Base-by-base conservation (phyloP, 306 rosid species). In the Cajanus cajan region DNA sequence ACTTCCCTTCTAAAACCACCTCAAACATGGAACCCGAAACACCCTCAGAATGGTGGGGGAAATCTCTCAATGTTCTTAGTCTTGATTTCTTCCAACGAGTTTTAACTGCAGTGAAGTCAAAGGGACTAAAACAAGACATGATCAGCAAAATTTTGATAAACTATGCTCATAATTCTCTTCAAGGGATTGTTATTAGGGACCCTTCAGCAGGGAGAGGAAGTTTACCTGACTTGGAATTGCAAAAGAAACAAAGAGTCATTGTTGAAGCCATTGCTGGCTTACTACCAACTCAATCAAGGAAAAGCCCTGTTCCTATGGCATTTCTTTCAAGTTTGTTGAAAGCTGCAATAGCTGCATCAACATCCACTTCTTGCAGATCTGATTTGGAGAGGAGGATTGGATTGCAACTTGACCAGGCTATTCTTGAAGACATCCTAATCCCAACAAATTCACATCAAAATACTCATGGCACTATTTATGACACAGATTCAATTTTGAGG, bases 21-120 rank as follows among this genome's bases (percentile, higher is more conserved):
- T 71, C 85, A 58, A 82, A 45, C 79, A 64, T 88, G 40, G 97
- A 94, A 68, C 88, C 96, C 1, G 99, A 93, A 74, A 92, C 97
- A 1, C 99, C 96, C 6, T 82, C 89, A n/a, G 92, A 96, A 69
- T 96, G 99, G 99, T 96, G 99, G 99, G 99, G 98, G 0, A 91
- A 93, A 40, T 85, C 92, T 1, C 94, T 96, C 12, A 77, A 72
- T 14, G 78, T 85, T 65, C 98, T 96, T 67, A 83, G 66, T 58
- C 98, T 93, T 36, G 96, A 93, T 43, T 88, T 93, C 83, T 96
- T 96, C 82, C 90, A 90, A 80, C 34, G 99, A 52, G 98, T 93
- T 71, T 63, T 96, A 41, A 76, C 94, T 8, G 90, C 96, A 1
- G 86, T 93, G 72, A 96, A 93, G 69, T 89, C 97, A 4, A 96